Base-by-base conservation (phyloP, 805 yeast genomes). In the Pichia nanzhaoensis region DNA sequence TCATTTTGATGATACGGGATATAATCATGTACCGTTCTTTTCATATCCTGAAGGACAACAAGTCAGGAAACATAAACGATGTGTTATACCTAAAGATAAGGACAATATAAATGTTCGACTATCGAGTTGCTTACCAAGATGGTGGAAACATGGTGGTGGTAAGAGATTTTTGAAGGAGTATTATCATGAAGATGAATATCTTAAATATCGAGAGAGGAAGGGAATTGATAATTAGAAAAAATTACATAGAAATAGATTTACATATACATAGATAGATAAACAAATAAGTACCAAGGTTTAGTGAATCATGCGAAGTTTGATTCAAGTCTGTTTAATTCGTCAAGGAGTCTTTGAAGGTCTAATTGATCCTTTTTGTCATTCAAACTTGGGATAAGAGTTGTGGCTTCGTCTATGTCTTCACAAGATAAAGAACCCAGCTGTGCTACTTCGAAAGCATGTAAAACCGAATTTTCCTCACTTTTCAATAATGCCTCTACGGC, bases 331-430 rank as follows among this genome's bases (percentile, higher is more conserved):
- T 95, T 78, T 59, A 91, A 72, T 68, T 93, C 96, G 54, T 90
- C 95, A 54, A 93, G 71, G 46, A 91, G 74, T 39, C 86, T 80
- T 63, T 89, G 95, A 48, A 93, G 68, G 59, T 90, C 97, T 36
- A 85, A 84, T 53, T 89, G 95, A 9, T 84, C 77, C 42, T 85
- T 88, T 64, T 90, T 90, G 49, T 75, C 78, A 20, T 77, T 74
- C 59, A 93, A 73, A 64, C 95, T 84, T 39, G 99, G 97, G 47
- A 93, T 82, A 57, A 93, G 72, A 16, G 96, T 86, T 66, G 87
- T 87, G 32, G 98, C 98, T 69, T 93, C 99, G 59, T 78, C 99
- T 5, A 95, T 89, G 51, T 91, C 97, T 59, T 91, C 99, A 66
- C 97, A 90, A 27, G 93, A 84, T 50, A 91, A 72, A 3, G 95